Percentiles rank a stretch among this genome's conserved stretches.
phyloP scores from a whole-genome alignment of 2,329 filamentous ascomycete species.

The Clarireedia hainanense region DNA sequence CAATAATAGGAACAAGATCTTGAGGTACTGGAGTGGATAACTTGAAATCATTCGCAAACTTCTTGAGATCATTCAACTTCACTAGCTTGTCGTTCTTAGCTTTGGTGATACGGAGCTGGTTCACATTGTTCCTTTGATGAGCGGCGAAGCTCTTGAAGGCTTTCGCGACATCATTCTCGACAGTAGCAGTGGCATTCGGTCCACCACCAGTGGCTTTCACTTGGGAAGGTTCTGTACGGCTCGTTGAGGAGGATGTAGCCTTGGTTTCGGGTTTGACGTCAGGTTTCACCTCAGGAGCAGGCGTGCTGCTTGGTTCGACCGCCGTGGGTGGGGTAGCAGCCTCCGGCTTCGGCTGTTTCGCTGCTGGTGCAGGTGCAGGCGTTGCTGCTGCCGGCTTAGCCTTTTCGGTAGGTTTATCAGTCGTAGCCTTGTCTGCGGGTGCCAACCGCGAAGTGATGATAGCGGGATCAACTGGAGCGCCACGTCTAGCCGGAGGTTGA shows the following conservation, averaged over 20 bases:
- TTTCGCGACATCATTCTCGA: conserved; percentile 53
- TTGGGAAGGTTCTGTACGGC: conserved; percentile 25
- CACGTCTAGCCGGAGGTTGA: conserved; percentile 79
- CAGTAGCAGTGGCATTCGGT: conserved; percentile 51
- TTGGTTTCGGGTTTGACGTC: conserved; percentile 7
- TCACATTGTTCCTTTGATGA: conserved; percentile 46
- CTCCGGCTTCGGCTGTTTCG: conserved; percentile 21
- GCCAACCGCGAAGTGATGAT: conserved; percentile 82
- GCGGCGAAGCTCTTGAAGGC: conserved; percentile 58
- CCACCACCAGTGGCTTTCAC: conserved; percentile 25
- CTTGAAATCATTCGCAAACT: conserved; percentile 92
- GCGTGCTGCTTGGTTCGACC: conserved; percentile 20
- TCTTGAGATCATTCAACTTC: conserved; percentile 89
- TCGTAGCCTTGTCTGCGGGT: conserved; percentile 34
- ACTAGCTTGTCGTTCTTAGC: conserved; percentile 74
- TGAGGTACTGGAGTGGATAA: conserved; percentile 84
- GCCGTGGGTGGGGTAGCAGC: conserved; percentile 25
- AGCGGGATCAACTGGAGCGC: conserved; percentile 66
- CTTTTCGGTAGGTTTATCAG: conserved; percentile 24
- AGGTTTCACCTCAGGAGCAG: conserved; percentile 22
- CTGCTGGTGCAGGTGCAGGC: conserved; percentile 17
- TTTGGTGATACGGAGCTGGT: conserved; percentile 50
- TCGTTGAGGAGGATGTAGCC: conserved; percentile 29
- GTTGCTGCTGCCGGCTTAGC: conserved; percentile 11
- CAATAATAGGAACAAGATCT: conserved; percentile 88